phyloP scores from a whole-genome alignment of 2,329 filamentous ascomycete genomes.

The Cercospora janseana region DNA sequence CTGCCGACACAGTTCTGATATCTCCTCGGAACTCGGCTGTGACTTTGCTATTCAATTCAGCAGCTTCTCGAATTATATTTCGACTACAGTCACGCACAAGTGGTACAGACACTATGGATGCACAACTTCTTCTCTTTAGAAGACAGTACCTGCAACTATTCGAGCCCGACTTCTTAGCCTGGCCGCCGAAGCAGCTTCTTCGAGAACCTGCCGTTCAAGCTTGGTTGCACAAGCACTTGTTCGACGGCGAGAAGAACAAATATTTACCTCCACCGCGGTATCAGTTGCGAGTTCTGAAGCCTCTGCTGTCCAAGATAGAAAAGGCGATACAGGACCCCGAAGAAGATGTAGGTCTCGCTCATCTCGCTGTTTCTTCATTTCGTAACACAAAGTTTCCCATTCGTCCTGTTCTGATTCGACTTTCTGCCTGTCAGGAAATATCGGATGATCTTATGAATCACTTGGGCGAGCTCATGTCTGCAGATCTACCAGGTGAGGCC shows the following conservation, averaged over 20 bases:
- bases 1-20: too few relatives aligned
- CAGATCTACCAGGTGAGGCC: constrained; percentile 62
- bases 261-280: constrained; percentile 68
- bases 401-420: constrained; percentile 29
- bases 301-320: constrained; percentile 69
- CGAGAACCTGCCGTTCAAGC: constrained; percentile 63
- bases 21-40: too few relatives aligned
- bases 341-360: constrained; percentile 68
- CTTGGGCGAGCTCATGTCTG: constrained; percentile 64
- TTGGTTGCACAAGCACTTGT: constrained; percentile 64
- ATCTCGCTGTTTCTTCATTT: constrained; percentile 10
- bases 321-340: constrained; percentile 75
- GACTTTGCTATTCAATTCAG: too few relatives aligned
- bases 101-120: too few relatives aligned
- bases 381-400: constrained; percentile 2
- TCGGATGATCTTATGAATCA: constrained; percentile 74
- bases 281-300: constrained; percentile 69
- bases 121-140: constrained; percentile 53
- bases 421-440: constrained; percentile 62
- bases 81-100: too few relatives aligned
- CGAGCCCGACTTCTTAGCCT: constrained; percentile 59
- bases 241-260: constrained; percentile 56
- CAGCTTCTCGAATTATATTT: too few relatives aligned
- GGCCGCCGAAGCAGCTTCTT: constrained; percentile 60
- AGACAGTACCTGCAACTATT: constrained; percentile 78